Evolutionary conservation across 148 eudicot genomes (phyloP).

Genomic region (Rhododendron henanense): DNA sequence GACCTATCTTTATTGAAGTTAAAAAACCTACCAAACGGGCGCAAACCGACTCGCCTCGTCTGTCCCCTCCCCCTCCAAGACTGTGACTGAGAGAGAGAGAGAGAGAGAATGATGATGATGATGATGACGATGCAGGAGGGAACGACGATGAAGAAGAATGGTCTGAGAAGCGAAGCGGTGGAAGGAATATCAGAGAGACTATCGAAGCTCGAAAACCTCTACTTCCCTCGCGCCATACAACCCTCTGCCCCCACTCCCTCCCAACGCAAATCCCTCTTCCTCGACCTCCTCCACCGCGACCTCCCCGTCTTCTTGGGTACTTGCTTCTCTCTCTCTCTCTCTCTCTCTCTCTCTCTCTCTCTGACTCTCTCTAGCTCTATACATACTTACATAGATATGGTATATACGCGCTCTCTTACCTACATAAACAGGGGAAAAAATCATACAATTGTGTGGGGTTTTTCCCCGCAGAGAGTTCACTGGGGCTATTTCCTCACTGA

Average conservation of each 20-base stretch:
- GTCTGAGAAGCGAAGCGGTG: slow-evolving; percentile 32
- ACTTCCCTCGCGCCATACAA: slow-evolving; percentile 69
- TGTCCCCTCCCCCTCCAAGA: too few relatives aligned
- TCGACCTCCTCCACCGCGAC: slow-evolving; percentile 72
- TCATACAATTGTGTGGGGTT: background rate
- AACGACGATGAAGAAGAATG: background rate
- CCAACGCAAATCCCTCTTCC: slow-evolving; percentile 66
- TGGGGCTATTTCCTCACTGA: background rate
- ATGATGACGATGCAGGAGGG: slow-evolving; percentile 15
- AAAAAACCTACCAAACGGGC: too few relatives aligned
- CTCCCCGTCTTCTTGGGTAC: slow-evolving; percentile 79
- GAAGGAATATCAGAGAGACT: slow-evolving; percentile 58
- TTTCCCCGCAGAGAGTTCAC: background rate
- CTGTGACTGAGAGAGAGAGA: too few relatives aligned
- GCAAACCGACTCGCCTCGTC: too few relatives aligned
- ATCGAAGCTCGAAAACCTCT: slow-evolving; percentile 64
- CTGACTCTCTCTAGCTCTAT: background rate
- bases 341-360: too few relatives aligned
- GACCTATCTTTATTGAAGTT: too few relatives aligned
- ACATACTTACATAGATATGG: background rate
- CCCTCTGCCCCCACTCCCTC: slow-evolving; percentile 48
- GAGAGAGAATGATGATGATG: background rate
- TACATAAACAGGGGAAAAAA: background rate
- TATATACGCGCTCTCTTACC: background rate
- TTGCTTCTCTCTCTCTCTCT: background rate